phyloP scores from a whole-genome alignment of 192 early-diverging fungal species.

The Chytriomyces sp. region DNA sequence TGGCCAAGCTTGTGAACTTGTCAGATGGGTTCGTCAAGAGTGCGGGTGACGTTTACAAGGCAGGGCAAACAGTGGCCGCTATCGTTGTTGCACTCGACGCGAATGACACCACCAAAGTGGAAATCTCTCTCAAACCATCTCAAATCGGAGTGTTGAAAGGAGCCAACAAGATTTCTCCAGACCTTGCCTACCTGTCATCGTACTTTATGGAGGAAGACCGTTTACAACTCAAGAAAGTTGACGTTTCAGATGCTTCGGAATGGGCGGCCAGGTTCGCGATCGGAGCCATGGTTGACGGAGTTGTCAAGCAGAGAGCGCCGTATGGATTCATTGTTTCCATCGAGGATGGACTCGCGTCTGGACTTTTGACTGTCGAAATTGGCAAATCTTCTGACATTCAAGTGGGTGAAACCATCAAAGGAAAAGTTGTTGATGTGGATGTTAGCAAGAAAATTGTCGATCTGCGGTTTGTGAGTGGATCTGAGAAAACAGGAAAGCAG shows the following conservation, averaged over 20 bases:
- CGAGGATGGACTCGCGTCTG: slow-evolving; percentile 51
- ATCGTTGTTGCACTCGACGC: slow-evolving; percentile 61
- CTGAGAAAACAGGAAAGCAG: not conserved
- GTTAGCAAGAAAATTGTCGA: slow-evolving; percentile 68
- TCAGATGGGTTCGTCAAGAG: slow-evolving; percentile 70
- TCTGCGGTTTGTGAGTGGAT: slow-evolving; percentile 41
- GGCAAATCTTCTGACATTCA: slow-evolving; percentile 39
- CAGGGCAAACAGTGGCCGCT: slow-evolving; percentile 75
- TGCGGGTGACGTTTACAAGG: slow-evolving; percentile 56
- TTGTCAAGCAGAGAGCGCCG: slow-evolving; percentile 58
- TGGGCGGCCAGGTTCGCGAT: slow-evolving; percentile 36
- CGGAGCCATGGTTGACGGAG: slow-evolving; percentile 55
- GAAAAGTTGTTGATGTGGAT: slow-evolving; percentile 74
- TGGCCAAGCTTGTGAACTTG: slow-evolving; percentile 60
- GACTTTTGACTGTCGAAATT: slow-evolving; percentile 61
- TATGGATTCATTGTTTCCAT: slow-evolving; percentile 63
- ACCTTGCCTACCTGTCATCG: slow-evolving; percentile 32
- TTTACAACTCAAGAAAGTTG: not conserved
- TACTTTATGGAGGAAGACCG: slow-evolving; percentile 46
- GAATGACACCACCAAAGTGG: slow-evolving; percentile 48
- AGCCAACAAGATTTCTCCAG: slow-evolving; percentile 2
- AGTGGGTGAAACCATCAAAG: slow-evolving; percentile 57
- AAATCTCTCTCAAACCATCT: slow-evolving; percentile 74
- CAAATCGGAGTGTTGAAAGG: slow-evolving; percentile 12
- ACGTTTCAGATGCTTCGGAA: not conserved